Evolutionary conservation across 192 early-diverging fungal genomes (phyloP).

Genomic region (Spizellomyces sp.): DNA sequence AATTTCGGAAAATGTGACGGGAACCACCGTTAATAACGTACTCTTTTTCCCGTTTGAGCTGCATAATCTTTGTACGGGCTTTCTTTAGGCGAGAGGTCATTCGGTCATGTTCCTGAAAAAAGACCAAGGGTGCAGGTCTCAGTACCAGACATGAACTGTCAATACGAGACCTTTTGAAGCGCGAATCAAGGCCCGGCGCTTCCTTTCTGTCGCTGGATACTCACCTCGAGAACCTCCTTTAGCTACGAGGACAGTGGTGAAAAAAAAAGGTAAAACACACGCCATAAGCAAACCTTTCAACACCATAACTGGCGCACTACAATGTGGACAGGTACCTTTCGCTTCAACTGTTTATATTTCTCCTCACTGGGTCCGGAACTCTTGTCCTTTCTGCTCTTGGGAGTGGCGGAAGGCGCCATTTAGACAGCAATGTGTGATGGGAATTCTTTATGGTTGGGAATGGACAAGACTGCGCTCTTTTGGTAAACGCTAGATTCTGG

Average conservation of each 20-base stretch:
- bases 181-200: too few relatives aligned
- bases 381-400: conserved; percentile 8
- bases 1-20: background rate
- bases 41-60: conserved; percentile 36
- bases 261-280: background rate
- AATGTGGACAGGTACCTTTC: conserved; percentile 20
- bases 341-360: conserved; percentile 44
- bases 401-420: background rate
- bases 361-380: conserved; percentile 18
- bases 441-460: too few relatives aligned
- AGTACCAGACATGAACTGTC: background rate
- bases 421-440: too few relatives aligned
- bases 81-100: conserved; percentile 25
- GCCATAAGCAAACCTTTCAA: background rate
- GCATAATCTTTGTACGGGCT: conserved; percentile 13
- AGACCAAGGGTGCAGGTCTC: background rate
- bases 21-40: background rate
- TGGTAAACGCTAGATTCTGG: too few relatives aligned
- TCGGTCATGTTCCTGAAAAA: conserved; percentile 34
- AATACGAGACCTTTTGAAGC: too few relatives aligned
- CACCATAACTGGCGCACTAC: background rate
- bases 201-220: background rate
- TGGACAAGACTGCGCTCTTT: too few relatives aligned
- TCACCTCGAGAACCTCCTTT: conserved; percentile 37
- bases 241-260: conserved; percentile 12